These are phyloP conservation scores for Coccomyxa sp. DNA, from an alignment of 139 green algal genomes.

Conservation along the genomic window DNA sequence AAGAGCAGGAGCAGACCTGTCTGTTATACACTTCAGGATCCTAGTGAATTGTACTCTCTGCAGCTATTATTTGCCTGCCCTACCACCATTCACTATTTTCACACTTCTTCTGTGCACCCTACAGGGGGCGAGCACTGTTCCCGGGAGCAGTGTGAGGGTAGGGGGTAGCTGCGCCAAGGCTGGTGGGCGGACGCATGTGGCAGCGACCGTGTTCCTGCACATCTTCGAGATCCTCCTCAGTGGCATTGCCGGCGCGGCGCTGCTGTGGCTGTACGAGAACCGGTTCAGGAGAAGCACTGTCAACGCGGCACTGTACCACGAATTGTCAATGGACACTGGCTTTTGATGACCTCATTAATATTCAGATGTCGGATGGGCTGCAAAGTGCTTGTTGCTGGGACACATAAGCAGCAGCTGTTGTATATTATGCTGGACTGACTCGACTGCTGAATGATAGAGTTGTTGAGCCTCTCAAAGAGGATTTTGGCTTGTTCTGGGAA, in stretches of 20 bases:
- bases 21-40: too few relatives aligned
- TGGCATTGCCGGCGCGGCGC: neutral
- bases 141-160: neutral
- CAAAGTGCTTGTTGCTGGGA: too few relatives aligned
- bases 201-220: neutral
- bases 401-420: too few relatives aligned
- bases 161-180: conserved; percentile 7
- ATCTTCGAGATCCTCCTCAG: neutral
- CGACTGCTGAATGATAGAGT: too few relatives aligned
- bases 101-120: neutral
- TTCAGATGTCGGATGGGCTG: neutral
- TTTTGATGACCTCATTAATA: conserved; percentile 4
- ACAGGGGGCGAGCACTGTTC: neutral
- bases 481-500: too few relatives aligned
- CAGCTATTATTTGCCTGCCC: too few relatives aligned
- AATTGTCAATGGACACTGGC: conserved; percentile 19
- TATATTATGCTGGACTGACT: too few relatives aligned
- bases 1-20: too few relatives aligned
- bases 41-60: too few relatives aligned
- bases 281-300: neutral
- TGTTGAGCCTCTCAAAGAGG: too few relatives aligned
- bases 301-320: conserved; percentile 11
- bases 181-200: neutral
- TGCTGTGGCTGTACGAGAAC: conserved; percentile 3
- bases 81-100: too few relatives aligned